phyloP scores from a whole-genome alignment of 2,329 filamentous ascomycete species.

The Alternaria gansuensis region DNA sequence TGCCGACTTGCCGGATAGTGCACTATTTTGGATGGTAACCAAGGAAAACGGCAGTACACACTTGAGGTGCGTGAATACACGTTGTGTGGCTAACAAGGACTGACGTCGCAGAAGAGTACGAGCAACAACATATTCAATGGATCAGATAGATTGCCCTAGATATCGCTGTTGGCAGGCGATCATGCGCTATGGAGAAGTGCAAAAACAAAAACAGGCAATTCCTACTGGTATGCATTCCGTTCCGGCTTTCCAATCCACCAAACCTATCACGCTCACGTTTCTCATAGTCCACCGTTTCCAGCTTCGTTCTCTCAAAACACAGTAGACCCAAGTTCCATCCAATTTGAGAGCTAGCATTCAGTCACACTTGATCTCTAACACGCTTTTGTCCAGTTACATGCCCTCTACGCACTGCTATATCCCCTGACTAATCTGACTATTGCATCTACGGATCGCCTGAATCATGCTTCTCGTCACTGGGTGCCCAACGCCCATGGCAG shows the following conservation, averaged over 20 bases:
- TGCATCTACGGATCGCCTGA: neutral
- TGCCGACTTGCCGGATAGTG: slow-evolving; percentile 18
- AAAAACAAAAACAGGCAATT: neutral
- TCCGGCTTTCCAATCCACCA: neutral
- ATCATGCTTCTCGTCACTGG: neutral
- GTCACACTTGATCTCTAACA: neutral
- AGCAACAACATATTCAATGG: neutral
- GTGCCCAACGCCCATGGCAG: slow-evolving; percentile 36
- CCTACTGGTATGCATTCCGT: neutral
- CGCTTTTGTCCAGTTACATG: neutral
- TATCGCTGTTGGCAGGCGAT: neutral
- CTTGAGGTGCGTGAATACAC: neutral
- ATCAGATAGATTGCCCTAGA: neutral
- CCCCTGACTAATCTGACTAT: neutral
- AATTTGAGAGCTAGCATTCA: neutral
- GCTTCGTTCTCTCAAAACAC: neutral
- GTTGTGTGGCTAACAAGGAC: neutral
- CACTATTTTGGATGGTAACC: neutral
- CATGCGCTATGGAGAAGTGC: neutral
- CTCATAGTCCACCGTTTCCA: neutral
- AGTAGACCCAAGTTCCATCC: neutral
- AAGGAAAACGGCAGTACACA: neutral
- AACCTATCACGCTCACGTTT: neutral
- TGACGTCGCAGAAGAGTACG: neutral
- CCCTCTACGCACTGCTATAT: neutral